phyloP scores from a whole-genome alignment of 148 eudicot species.

The Camellia sinensis region DNA sequence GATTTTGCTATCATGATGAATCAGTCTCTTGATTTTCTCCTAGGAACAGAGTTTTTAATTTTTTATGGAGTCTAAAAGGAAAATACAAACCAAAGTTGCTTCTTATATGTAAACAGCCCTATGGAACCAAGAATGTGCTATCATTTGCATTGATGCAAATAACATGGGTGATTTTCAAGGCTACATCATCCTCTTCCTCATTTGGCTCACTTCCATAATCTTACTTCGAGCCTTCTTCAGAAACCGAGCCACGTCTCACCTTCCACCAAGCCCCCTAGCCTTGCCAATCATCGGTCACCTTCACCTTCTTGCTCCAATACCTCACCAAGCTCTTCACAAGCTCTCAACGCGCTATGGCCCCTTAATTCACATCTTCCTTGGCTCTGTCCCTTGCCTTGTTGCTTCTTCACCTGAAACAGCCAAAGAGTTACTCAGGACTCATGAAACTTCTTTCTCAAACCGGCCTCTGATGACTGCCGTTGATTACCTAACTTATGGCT shows the following conservation, averaged over 20 bases:
- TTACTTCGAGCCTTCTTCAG: slow-evolving; percentile 8
- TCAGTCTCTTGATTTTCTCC: too few species aligned
- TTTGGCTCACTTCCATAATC: slow-evolving; percentile 18
- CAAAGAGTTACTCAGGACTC: slow-evolving; percentile 37
- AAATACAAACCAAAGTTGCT: too few species aligned
- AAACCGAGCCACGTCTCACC: background rate
- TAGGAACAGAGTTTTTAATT: too few species aligned
- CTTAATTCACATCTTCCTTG: slow-evolving; percentile 31
- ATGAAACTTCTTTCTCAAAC: slow-evolving; percentile 30
- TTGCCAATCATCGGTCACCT: slow-evolving; percentile 47
- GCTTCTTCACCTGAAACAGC: slow-evolving; percentile 38
- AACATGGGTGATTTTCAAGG: slow-evolving; percentile 24
- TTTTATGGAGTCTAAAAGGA: too few species aligned
- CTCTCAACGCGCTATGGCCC: slow-evolving; percentile 35
- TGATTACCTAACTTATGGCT: slow-evolving; percentile 39
- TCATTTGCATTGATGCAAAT: background rate
- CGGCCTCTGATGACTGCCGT: slow-evolving; percentile 25
- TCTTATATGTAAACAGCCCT: too few species aligned
- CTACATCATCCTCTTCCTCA: slow-evolving; percentile 21
- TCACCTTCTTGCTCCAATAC: slow-evolving; percentile 45
- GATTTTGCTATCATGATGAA: too few species aligned
- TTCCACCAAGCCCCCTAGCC: slow-evolving; percentile 38
- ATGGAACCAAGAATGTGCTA: background rate
- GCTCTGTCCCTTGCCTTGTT: slow-evolving; percentile 36
- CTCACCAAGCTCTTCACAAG: slow-evolving; percentile 46